phyloP scores from a whole-genome alignment of 192 early-diverging fungal species.

The Coemansia sp. region DNA sequence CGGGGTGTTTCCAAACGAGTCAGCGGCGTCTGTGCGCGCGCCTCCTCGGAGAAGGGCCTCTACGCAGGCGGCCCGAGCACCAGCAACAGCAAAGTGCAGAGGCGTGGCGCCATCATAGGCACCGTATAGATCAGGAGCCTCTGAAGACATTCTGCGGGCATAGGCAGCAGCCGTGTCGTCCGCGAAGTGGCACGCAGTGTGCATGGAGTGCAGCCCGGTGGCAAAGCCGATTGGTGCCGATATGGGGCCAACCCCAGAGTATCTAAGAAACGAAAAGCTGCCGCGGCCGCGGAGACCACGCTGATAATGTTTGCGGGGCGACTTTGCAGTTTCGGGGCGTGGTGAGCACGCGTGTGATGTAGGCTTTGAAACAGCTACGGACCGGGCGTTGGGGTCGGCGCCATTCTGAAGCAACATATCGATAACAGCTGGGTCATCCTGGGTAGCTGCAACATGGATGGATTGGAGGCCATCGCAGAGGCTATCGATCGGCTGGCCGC shows the following conservation, averaged over 20 bases:
- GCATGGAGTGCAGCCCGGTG: conserved; percentile 36
- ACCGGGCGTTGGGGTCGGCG: conserved; percentile 66
- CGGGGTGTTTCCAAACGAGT: conserved; percentile 54
- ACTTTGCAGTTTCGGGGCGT: conserved; percentile 3
- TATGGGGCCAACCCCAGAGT: conserved; percentile 29
- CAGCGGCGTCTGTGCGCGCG: conserved; percentile 59
- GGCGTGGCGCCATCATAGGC: conserved; percentile 66
- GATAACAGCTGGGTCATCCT: conserved; percentile 60
- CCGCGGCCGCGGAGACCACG: conserved; percentile 28
- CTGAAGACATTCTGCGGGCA: not conserved
- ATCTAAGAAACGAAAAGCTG: conserved; percentile 36
- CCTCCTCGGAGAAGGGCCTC: conserved; percentile 63
- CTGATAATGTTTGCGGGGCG: conserved; percentile 9
- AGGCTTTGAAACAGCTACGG: conserved; percentile 11
- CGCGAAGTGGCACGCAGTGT: conserved; percentile 4
- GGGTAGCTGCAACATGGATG: conserved; percentile 69
- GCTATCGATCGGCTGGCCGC: conserved; percentile 68
- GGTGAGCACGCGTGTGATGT: not conserved
- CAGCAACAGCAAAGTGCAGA: conserved; percentile 81
- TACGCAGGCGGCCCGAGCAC: conserved; percentile 62
- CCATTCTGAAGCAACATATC: conserved; percentile 70
- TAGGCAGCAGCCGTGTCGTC: conserved; percentile 1
- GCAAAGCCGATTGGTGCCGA: conserved; percentile 34
- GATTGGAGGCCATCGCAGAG: conserved; percentile 67
- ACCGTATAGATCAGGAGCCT: conserved; percentile 6